phyloP scores from a whole-genome alignment of 2,329 filamentous ascomycete genomes.

The Pleurostoma richardsiae region DNA sequence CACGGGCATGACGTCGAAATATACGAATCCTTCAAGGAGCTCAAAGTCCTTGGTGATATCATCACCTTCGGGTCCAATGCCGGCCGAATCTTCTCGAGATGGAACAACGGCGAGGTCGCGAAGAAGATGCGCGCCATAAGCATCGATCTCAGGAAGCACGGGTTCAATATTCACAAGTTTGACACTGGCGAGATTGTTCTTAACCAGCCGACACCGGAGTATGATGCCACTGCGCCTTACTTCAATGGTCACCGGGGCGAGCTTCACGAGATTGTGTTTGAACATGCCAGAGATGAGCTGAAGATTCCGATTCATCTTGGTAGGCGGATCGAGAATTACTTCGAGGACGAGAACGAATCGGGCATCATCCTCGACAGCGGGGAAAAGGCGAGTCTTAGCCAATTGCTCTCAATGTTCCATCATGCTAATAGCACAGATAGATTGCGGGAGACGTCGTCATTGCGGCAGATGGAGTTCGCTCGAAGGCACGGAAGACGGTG shows the following conservation, averaged over 20 bases:
- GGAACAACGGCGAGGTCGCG: slow-evolving; percentile 44
- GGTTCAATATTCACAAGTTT: slow-evolving; percentile 59
- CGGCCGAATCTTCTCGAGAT: slow-evolving; percentile 56
- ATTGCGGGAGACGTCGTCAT: slow-evolving; percentile 45
- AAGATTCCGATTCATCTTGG: slow-evolving; percentile 51
- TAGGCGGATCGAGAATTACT: slow-evolving; percentile 45
- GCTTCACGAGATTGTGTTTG: slow-evolving; percentile 53
- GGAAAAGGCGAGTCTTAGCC: slow-evolving; percentile 26
- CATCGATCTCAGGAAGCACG: slow-evolving; percentile 46
- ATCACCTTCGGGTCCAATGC: slow-evolving; percentile 58
- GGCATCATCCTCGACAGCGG: slow-evolving; percentile 46
- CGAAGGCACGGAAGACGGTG: slow-evolving; percentile 44
- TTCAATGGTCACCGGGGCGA: slow-evolving; percentile 59
- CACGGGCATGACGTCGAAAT: slow-evolving; percentile 55
- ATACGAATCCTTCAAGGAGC: slow-evolving; percentile 51
- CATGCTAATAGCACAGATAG: slow-evolving; percentile 11
- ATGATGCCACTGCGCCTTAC: slow-evolving; percentile 41
- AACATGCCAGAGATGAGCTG: slow-evolving; percentile 49
- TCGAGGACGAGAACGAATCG: slow-evolving; percentile 44
- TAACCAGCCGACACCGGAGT: slow-evolving; percentile 43
- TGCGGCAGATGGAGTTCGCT: slow-evolving; percentile 50
- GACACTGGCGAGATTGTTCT: slow-evolving; percentile 55
- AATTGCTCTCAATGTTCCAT: slow-evolving; percentile 5
- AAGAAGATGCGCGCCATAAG: slow-evolving; percentile 41
- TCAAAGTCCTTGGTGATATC: slow-evolving; percentile 57